Conservation (phyloP, 2,329 filamentous ascomycete genomes). For the Aaosphaeria pasadenensis region DNA sequence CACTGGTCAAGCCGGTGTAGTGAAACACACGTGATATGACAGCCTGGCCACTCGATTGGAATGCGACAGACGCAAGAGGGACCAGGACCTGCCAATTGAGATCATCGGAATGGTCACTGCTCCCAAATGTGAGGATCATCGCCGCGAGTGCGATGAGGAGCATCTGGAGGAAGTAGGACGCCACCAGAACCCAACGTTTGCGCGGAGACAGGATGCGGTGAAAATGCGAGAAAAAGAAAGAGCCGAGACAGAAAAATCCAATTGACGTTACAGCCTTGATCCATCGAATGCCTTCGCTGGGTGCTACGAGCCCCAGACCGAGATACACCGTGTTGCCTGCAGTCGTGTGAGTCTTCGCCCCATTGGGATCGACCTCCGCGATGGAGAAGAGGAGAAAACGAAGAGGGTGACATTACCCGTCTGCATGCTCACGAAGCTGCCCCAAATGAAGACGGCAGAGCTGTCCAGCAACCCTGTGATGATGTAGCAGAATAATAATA, state of each 20-base stretch:
- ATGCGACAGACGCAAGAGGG: slow-evolving; percentile 67
- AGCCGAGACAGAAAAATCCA: slow-evolving; percentile 67
- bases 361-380: no score
- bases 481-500: slow-evolving; percentile 70
- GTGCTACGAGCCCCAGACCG: slow-evolving; percentile 67
- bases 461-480: slow-evolving; percentile 77
- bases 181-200: slow-evolving; percentile 62
- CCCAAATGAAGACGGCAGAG: slow-evolving; percentile 72
- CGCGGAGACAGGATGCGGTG: slow-evolving; percentile 62
- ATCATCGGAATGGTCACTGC: slow-evolving; percentile 29
- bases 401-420: slow-evolving; percentile 53
- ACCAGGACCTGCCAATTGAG: slow-evolving; percentile 55
- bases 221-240: slow-evolving; percentile 67
- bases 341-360: slow-evolving; percentile 20
- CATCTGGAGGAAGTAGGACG: slow-evolving; percentile 40
- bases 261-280: slow-evolving; percentile 72
- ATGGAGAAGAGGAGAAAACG: slow-evolving; percentile 16
- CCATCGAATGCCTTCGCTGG: slow-evolving; percentile 56
- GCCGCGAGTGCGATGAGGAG: slow-evolving; percentile 41
- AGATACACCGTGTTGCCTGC: slow-evolving; percentile 73
- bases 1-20: slow-evolving; percentile 70
- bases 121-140: slow-evolving; percentile 43
- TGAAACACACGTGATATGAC: slow-evolving; percentile 69
- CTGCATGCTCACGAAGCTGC: slow-evolving; percentile 81
- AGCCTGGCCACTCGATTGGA: slow-evolving; percentile 76